Evolutionary conservation across 306 rosid genomes (phyloP), one percentile per base, ranked within the genome.

Genomic region (Luffa aegyptiaca): DNA sequence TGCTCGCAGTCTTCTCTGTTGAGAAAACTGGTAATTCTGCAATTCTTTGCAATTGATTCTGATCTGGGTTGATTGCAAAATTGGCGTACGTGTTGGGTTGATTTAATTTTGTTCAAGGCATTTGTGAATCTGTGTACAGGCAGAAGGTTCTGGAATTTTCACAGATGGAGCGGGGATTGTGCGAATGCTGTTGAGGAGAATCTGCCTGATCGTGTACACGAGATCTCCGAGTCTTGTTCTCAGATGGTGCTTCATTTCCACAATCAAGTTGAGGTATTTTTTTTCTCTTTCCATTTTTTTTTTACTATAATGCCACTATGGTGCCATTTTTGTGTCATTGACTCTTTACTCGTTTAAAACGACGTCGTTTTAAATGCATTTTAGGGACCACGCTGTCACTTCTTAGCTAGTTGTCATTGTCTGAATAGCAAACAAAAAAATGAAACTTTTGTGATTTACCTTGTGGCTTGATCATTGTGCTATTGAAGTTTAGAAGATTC

Each of bases 161-260:
- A 96, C 82, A 83, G 87, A 76, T 58, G 89, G 5, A 77, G 81
- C 2, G 90, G 97, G 83, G 93, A 92, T 74, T 91, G 97, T 79
- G 51, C 87, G 45, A 87, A 77, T 37, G 80, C 86, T 51, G 78
- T 79, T 5, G 80, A 69, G 78, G 92, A 88, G 56, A 88, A 88
- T 62, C 80, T 89, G 82, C 92, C 96, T 87, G 98, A 91, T 83
- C 86, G 89, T 85, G 85, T 95, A 78, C 79, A 85, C 39, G 89
- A 89, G 88, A 95, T 95, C 86, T 95, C 97, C 3, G 97, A 95
- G 39, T 89, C 96, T 51, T 95, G 97, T 85, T 86, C 98, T 26
- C 97, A 88, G 86, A 95, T 95, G 98, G 93, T 91, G 77, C 93
- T 92, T 88, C 97, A 90, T 79, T 85, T 90, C 77, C 88, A 88